Evolutionary conservation across 2,329 filamentous ascomycete genomes (phyloP).

Genomic region (Neonectria punicea): DNA sequence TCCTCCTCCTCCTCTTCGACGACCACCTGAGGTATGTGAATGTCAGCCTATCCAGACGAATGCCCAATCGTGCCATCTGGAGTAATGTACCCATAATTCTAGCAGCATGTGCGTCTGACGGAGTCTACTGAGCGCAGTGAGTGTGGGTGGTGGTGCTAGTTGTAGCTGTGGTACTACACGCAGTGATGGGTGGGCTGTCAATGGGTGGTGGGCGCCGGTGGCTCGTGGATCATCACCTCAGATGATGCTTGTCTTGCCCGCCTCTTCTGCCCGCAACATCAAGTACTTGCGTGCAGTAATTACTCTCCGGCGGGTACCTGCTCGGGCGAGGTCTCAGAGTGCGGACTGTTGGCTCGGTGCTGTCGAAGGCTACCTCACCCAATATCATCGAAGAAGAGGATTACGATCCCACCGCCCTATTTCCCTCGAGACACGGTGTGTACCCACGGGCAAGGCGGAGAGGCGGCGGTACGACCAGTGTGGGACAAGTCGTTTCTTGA

Average conservation of each 20-base stretch:
- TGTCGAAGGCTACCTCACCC: slow-evolving; percentile 6
- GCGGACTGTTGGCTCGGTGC: not conserved
- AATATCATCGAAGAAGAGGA: not conserved
- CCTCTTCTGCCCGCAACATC: slow-evolving; percentile 13
- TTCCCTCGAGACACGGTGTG: slow-evolving; percentile 2
- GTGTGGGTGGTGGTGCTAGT: slow-evolving; percentile 24
- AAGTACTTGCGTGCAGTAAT: slow-evolving; percentile 3
- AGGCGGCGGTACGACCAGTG: not conserved
- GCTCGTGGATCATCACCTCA: slow-evolving; percentile 31
- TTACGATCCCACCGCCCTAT: not conserved
- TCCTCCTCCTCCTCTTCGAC: not conserved
- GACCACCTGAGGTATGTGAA: not conserved
- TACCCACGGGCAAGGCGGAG: slow-evolving; percentile 2
- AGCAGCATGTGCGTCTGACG: slow-evolving; percentile 21
- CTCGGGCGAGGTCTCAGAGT: slow-evolving; percentile 10
- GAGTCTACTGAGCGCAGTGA: slow-evolving; percentile 12
- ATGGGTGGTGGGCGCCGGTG: slow-evolving; percentile 19
- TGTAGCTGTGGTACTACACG: slow-evolving; percentile 20
- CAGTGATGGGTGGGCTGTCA: slow-evolving; percentile 33
- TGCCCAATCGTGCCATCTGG: slow-evolving; percentile 9
- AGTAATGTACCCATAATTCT: slow-evolving; percentile 8
- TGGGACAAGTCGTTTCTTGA: not conserved
- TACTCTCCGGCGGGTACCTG: not conserved
- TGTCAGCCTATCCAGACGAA: not conserved
- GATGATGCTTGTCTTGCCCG: slow-evolving; percentile 26